Percentiles rank a stretch among this genome's conserved stretches.
These are phyloP conservation scores for Chlorencoelia australis DNA, from an alignment of 2,329 filamentous ascomycete genomes.

Conservation along the genomic window DNA sequence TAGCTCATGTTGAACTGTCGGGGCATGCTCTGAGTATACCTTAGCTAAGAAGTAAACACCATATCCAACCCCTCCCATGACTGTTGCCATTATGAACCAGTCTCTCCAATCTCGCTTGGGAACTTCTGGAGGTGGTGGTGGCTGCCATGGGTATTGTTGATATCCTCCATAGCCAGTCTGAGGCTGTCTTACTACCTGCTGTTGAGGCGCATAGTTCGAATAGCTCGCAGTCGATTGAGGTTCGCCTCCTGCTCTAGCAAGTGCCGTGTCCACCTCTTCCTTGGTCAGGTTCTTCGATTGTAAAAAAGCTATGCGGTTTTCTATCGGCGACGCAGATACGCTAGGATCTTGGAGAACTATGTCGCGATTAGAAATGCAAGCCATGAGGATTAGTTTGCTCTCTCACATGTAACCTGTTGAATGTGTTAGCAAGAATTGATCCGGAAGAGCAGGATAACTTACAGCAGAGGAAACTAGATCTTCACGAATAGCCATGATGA, in stretches of 20 bases:
- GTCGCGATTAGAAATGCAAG: slow-evolving; percentile 12
- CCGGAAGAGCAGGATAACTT: slow-evolving; percentile 27
- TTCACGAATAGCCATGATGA: slow-evolving; percentile 76
- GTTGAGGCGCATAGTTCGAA: slow-evolving; percentile 33
- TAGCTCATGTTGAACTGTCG: neutral
- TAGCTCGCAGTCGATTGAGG: slow-evolving; percentile 28
- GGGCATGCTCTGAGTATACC: slow-evolving; percentile 36
- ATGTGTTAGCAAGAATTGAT: slow-evolving; percentile 18
- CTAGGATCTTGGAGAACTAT: slow-evolving; percentile 89
- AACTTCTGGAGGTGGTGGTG: slow-evolving; percentile 42
- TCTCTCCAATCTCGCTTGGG: slow-evolving; percentile 92
- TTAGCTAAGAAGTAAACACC: slow-evolving; percentile 82
- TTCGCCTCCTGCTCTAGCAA: slow-evolving; percentile 63
- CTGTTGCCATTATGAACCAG: slow-evolving; percentile 99
- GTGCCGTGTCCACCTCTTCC: slow-evolving; percentile 81
- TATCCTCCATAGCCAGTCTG: slow-evolving; percentile 37
- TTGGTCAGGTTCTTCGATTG: slow-evolving; percentile 95
- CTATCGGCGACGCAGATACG: slow-evolving; percentile 78
- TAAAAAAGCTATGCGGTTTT: slow-evolving; percentile 86
- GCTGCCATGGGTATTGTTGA: slow-evolving; percentile 47
- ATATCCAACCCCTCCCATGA: slow-evolving; percentile 81
- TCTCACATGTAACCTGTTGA: slow-evolving; percentile 28
- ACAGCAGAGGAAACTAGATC: slow-evolving; percentile 80
- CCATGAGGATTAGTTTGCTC: neutral
- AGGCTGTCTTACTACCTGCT: slow-evolving; percentile 31